A percentile compares a stretch with the other conserved stretches of the same genome.
Evolutionary conservation across 2,329 filamentous ascomycete genomes (phyloP).

Genomic region (Claviceps quebecensis): DNA sequence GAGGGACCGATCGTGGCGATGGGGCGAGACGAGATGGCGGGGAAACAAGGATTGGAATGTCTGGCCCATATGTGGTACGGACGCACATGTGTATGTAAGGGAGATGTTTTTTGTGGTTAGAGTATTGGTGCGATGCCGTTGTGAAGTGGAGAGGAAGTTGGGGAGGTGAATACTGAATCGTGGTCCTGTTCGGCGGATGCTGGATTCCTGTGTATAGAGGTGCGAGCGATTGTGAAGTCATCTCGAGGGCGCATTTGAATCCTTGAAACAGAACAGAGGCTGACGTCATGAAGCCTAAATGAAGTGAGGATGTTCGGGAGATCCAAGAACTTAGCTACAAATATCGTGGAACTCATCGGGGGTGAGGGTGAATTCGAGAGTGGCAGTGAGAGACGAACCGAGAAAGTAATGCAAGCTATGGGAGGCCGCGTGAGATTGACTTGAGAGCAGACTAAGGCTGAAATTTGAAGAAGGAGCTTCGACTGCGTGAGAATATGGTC

Average conservation of each 20-base stretch:
- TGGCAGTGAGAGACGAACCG: too few species aligned
- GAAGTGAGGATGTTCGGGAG: neutral
- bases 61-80: neutral
- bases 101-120: neutral
- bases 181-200: neutral
- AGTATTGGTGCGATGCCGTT: too few species aligned
- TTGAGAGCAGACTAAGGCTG: too few species aligned
- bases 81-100: neutral
- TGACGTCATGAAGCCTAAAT: neutral
- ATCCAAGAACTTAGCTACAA: neutral
- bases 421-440: too few species aligned
- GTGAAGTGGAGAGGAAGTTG: neutral
- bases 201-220: neutral
- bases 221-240: too few species aligned
- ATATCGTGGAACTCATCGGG: neutral
- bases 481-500: too few species aligned
- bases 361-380: too few species aligned
- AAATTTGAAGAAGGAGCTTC: too few species aligned
- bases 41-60: neutral
- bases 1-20: neutral
- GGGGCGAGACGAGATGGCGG: neutral
- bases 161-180: neutral
- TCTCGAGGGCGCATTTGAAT: neutral
- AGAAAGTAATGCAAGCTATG: too few species aligned
- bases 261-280: neutral